These are phyloP conservation scores for Coriaria nepalensis DNA, from an alignment of 306 rosid genomes.

Conservation along the genomic window DNA sequence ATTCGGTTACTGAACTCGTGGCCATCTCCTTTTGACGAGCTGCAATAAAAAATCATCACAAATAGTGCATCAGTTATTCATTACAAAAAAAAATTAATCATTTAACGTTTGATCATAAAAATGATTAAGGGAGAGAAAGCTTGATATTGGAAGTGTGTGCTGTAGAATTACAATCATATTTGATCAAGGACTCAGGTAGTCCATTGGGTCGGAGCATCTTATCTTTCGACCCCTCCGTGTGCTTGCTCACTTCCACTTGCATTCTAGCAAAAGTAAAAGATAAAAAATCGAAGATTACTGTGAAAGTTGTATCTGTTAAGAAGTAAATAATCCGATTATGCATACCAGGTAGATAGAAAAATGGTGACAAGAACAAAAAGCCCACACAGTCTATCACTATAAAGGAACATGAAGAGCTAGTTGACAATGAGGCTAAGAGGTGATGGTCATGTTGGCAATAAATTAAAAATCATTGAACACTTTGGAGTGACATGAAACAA, in stretches of 20 bases:
- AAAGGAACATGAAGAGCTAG: too few species aligned
- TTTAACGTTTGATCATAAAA: background rate
- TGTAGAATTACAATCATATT: slow-evolving; percentile 63
- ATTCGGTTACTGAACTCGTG: slow-evolving; percentile 49
- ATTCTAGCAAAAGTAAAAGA: slow-evolving; percentile 36
- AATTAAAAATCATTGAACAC: too few species aligned
- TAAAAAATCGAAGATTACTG: slow-evolving; percentile 1
- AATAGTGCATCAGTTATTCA: background rate
- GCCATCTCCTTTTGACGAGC: slow-evolving; percentile 93
- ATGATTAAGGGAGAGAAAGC: background rate
- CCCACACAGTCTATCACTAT: too few species aligned
- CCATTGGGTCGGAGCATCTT: slow-evolving; percentile 92
- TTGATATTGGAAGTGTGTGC: too few species aligned
- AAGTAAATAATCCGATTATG: too few species aligned
- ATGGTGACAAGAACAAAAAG: too few species aligned
- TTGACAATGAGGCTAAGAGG: too few species aligned
- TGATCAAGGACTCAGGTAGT: slow-evolving; percentile 82
- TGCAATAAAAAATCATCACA: slow-evolving; percentile 19
- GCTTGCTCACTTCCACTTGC: slow-evolving; percentile 99
- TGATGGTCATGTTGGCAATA: too few species aligned
- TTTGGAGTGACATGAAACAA: too few species aligned
- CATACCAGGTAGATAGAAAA: too few species aligned
- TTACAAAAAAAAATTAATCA: background rate
- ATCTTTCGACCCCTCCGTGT: slow-evolving; percentile 83
- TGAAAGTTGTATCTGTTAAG: background rate